Evolutionary conservation across 1,284 basidiomycete species (phyloP), one percentile per base, ranked within the genome.

Genomic region (Ustilago nuda): DNA sequence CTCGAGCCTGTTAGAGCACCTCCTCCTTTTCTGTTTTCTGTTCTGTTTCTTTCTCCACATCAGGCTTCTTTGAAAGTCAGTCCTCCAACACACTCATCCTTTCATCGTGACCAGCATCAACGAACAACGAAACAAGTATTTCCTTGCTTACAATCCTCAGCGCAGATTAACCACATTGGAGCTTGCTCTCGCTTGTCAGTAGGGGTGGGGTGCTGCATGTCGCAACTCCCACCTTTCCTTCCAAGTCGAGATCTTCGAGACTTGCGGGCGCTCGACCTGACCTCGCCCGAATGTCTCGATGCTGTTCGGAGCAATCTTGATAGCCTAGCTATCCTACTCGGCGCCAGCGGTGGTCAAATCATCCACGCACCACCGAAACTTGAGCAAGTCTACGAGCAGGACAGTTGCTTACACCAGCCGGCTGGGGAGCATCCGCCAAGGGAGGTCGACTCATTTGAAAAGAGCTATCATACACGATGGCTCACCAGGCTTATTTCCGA

Each of bases 191-290:
- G 36, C 36, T 39, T 36, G 36, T 9, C 23, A 55, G 53, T 23
- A n/a, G 36, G 19, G 35, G 35, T 56, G 46, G 19, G 35, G 35
- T 56, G 46, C 62, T 46, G 62, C 43, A 66, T 74, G 64, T 72
- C 59, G 58, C 19, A 17, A 11, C 33, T 30, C 17, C 56, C 9
- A 56, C 36, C 12, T 72, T 79, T 67, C n/a, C 62, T 79, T 33
- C 77, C 77, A 23, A 76, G 70, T 43, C 77, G 77, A n/a, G 70
- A 79, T 37, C 77, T 79, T 27, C 61, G 54, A 37, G 52, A 55
- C 35, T 64, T 79, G 63, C 46, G 56, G 56, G 51, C 56, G 63
- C 70, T 77, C 54, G 66, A 72, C 54, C 43, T 70, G 43, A 11
- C 56, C 23, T 61, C 61, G 35, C 19, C 41, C 11, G 45, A 60